Evolutionary conservation across 768 basidiomycete genomes (phyloP).

Genomic region (Phaeotremella skinneri): DNA sequence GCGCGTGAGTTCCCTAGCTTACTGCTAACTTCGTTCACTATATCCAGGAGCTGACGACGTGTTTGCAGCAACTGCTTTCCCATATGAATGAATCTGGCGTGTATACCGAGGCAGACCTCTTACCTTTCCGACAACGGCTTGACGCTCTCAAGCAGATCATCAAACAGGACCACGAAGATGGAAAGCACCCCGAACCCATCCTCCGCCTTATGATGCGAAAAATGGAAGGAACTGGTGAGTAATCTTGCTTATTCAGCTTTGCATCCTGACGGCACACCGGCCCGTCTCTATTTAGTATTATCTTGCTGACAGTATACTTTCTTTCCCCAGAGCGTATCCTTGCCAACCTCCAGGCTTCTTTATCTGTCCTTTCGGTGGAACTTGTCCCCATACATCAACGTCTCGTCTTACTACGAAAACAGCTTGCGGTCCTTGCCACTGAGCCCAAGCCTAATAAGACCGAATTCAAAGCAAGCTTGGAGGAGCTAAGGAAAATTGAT

Average conservation of each 20-base stretch:
- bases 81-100: slow-evolving; percentile 95
- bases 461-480: slow-evolving; percentile 83
- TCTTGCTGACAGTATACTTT: slow-evolving; percentile 3
- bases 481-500: slow-evolving; percentile 93
- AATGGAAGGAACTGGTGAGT: slow-evolving; percentile 84
- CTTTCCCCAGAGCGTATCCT: slow-evolving; percentile 66
- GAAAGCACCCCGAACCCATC: slow-evolving; percentile 80
- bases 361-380: slow-evolving; percentile 83
- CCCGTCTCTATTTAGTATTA: neutral
- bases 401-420: slow-evolving; percentile 80
- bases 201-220: slow-evolving; percentile 86
- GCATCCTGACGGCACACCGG: slow-evolving; percentile 1
- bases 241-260: neutral
- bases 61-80: slow-evolving; percentile 77
- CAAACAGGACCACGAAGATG: slow-evolving; percentile 72
- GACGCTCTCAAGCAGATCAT: slow-evolving; percentile 80
- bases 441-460: slow-evolving; percentile 74
- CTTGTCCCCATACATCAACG: slow-evolving; percentile 86
- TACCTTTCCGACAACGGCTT: slow-evolving; percentile 79
- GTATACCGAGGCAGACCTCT: slow-evolving; percentile 86
- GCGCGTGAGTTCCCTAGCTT: slow-evolving; percentile 65
- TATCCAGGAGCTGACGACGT: slow-evolving; percentile 6
- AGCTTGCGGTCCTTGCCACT: slow-evolving; percentile 81
- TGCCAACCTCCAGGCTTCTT: slow-evolving; percentile 71
- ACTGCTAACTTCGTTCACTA: neutral